Percentiles rank a stretch among this genome's conserved stretches.
Evolutionary conservation across 2,329 filamentous ascomycete species (phyloP).

Genomic region (Alternaria burnsii): DNA sequence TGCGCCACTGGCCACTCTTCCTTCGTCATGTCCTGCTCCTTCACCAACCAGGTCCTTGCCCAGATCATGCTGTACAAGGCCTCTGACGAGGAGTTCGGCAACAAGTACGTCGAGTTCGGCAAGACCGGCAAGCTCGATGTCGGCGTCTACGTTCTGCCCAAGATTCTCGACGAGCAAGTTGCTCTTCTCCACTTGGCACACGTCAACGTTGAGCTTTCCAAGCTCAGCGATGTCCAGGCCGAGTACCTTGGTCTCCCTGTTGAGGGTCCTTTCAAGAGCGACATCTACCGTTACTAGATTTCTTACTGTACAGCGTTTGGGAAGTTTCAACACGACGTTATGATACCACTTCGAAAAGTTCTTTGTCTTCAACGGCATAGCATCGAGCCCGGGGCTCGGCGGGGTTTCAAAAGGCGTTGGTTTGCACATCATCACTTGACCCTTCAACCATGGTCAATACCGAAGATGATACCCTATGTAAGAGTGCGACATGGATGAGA

Average conservation of each 20-base stretch:
- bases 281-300: constrained; percentile 72
- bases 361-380: constrained; percentile 70
- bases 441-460: constrained; percentile 50
- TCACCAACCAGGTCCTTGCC: constrained; percentile 99
- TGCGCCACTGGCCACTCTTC: constrained; percentile 99
- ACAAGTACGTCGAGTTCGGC: constrained; percentile 97
- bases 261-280: constrained; percentile 95
- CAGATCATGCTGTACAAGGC: constrained; percentile 99
- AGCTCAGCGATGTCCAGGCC: constrained; percentile 84
- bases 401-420: constrained; percentile 49
- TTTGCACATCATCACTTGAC: constrained; percentile 49
- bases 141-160: constrained; percentile 95
- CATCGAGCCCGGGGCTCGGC: constrained; percentile 43
- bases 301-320: constrained; percentile 37
- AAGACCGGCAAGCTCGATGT: constrained; percentile 88
- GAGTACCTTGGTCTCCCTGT: constrained; percentile 90
- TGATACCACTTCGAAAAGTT: constrained; percentile 64
- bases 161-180: constrained; percentile 99
- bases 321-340: constrained; percentile 66
- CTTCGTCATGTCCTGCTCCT: constrained; percentile 99
- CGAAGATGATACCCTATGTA: constrained; percentile 44
- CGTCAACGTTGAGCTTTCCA: constrained; percentile 92
- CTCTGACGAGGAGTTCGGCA: constrained; percentile 82
- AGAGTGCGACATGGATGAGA: constrained; percentile 33
- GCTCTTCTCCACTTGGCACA: constrained; percentile 91